Base-by-base conservation (phyloP, 2,329 filamentous ascomycete species). In the Aspergillus fumigatiaffinis region DNA sequence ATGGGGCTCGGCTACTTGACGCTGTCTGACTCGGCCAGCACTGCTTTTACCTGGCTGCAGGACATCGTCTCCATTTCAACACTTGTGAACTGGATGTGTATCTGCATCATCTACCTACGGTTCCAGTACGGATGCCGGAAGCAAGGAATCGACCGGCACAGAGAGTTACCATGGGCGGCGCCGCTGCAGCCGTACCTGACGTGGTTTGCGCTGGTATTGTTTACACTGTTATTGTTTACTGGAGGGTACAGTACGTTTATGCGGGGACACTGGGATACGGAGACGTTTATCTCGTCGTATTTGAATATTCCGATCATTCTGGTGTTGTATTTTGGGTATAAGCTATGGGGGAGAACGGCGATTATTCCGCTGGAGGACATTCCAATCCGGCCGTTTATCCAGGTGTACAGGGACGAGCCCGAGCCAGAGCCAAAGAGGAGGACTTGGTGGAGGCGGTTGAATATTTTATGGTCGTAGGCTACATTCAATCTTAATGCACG, bases 1-100 rank as follows among this genome's bases (percentile, higher is more conserved):
- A 84, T 84, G n/a, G 77, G 86, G 17, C 78, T 88, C 14, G 84
- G 78, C 12, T 88, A 86, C 74, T 76, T 88, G 61, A 87, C 87
- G 73, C 72, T 87, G 10, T 84, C 82, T 4, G 64, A 75, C 26
- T 74, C 71, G 50, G 85, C 84, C 20, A 76, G 75, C 2, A 70
- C 77, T 3, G 86, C 86, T 12, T 89, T 89, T 71, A 76, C 79
- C 73, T 89, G 86, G 86, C 73, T 89, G 35, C 77, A 87, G 60
- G 86, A 86, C 73, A 83, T 88, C 60, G 82, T 79, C 4, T 54
- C 61, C 4, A 52, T 57, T 17, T 32, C 61, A 2, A 59, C 56
- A 0, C n/a, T 65, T 0, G 58, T 88, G 61, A 82, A 80, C 53
- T 88, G 86, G 85, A 76, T 80, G 2, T 79, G 80, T 59, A 86